phyloP scores from a whole-genome alignment of 2,329 filamentous ascomycete species.

The Cladophialophora psammophila region DNA sequence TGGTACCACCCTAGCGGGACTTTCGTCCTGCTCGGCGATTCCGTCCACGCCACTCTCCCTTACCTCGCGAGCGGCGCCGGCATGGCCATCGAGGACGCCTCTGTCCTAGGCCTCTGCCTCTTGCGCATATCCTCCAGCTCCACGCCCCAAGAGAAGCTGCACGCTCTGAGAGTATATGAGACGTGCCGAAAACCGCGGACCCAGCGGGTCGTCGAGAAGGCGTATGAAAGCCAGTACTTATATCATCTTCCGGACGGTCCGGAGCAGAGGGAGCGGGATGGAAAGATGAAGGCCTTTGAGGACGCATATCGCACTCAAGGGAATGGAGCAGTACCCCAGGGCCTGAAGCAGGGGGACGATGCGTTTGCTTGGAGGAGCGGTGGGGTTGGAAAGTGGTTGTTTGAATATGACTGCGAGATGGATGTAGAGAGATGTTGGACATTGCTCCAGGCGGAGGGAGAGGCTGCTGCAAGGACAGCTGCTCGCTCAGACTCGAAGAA shows the following conservation, averaged over 20 bases:
- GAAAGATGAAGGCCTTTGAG: conserved; percentile 27
- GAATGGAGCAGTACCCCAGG: conserved; percentile 14
- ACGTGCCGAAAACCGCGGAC: conserved; percentile 50
- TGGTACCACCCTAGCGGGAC: conserved; percentile 31
- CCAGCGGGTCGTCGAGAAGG: conserved; percentile 49
- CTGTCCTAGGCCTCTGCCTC: conserved; percentile 44
- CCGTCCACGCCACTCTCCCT: conserved; percentile 56
- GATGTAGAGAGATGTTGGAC: conserved; percentile 22
- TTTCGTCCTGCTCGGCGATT: conserved; percentile 50
- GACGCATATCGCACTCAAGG: conserved; percentile 12
- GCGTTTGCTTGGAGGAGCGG: conserved; percentile 27
- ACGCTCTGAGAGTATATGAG: conserved; percentile 47
- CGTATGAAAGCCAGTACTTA: conserved; percentile 45
- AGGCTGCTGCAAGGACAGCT: conserved; percentile 2
- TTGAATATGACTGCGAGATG: conserved; percentile 18
- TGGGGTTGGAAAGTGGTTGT: conserved; percentile 29
- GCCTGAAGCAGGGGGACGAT: conserved; percentile 23
- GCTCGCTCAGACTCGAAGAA: conserved; percentile 1
- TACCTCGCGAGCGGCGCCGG: conserved; percentile 46
- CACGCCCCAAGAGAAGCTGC: conserved; percentile 45
- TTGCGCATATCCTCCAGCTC: conserved; percentile 39
- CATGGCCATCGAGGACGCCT: conserved; percentile 45
- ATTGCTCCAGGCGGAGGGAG: conserved; percentile 6
- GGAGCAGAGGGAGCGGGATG: conserved; percentile 52
- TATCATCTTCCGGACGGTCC: conserved; percentile 50